Percentiles rank a stretch among this genome's conserved stretches.
Conservation (phyloP, 192 early-diverging fungal species). For the Obelidium mucronatum region DNA sequence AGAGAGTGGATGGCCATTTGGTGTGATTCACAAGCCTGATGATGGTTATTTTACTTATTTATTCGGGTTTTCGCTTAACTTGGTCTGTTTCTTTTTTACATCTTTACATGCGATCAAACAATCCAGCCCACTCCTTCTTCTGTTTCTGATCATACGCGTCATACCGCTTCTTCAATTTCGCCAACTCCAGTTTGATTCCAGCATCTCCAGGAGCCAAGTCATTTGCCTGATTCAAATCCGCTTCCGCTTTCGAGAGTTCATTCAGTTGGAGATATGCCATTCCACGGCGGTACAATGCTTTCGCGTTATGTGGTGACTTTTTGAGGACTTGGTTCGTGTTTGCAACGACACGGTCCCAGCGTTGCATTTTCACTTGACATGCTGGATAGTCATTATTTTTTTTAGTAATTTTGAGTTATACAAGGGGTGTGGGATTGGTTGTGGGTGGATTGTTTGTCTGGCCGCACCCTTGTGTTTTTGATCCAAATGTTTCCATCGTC, state of each 20-base stretch:
- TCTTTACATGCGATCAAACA: slow-evolving; percentile 48
- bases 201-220: slow-evolving; percentile 50
- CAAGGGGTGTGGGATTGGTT: too few relatives aligned
- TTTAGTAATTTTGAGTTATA: not conserved
- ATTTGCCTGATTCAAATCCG: slow-evolving; percentile 47
- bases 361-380: slow-evolving; percentile 45
- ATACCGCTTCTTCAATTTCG: slow-evolving; percentile 21
- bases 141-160: slow-evolving; percentile 49
- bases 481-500: too few relatives aligned
- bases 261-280: slow-evolving; percentile 38
- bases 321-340: slow-evolving; percentile 47
- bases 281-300: slow-evolving; percentile 56
- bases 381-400: slow-evolving; percentile 37
- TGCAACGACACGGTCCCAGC: slow-evolving; percentile 39
- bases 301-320: slow-evolving; percentile 46
- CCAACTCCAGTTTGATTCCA: slow-evolving; percentile 44
- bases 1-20: too few relatives aligned
- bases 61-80: too few relatives aligned
- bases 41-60: too few relatives aligned
- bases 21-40: too few relatives aligned
- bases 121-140: slow-evolving; percentile 47
- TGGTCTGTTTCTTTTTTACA: too few relatives aligned
- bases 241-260: slow-evolving; percentile 45
- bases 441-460: too few relatives aligned
- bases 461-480: too few relatives aligned